Base-by-base conservation (phyloP, 2,329 filamentous ascomycete genomes). In the Neofusicoccum cordaticola region DNA sequence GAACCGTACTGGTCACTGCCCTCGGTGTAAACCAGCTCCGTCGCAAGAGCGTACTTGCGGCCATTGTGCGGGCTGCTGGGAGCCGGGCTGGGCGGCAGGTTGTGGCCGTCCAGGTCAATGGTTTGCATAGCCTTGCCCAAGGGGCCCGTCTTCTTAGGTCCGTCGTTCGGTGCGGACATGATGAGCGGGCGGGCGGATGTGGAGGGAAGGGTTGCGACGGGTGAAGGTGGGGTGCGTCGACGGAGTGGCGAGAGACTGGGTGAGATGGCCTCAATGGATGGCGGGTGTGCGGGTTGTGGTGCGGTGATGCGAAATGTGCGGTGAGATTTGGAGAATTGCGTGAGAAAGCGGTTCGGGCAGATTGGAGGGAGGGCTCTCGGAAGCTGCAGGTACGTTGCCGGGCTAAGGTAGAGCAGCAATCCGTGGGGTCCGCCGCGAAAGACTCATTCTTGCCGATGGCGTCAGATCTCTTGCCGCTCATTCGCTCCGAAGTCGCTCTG, bases 1-100 rank as follows among this genome's bases (percentile, higher is more conserved):
- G 95, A 87, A 74, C 96, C 96, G 83, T 98, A 97, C 82, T 99
- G 95, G 79, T 99, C 95, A 79, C 90, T 95, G 76, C 90, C 88
- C 72, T 99, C 95, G 60, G 94, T 98, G 78, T 94, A 98, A 66
- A 99, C 95, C 68, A 99, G 83, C 80, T 99, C 95, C 4, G 95
- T 99, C 65, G 94, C 94, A 67, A 99, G 86, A 51, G 93, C 93
- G 80, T 98, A 99, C 70, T 92, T 91, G 69, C 90, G 88, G 68
- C 92, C 93, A 74, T 89, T 90, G 74, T 89, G 86, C 27, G 95
- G 95, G 74, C 90, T 97, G 15, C 94, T 98, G 2, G 94, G 93
- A 27, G 95, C 92, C 1, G 95, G 95, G 7, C 95, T 97, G 19
- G 76, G 76, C 12, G 76, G 76, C 47, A 78, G 70, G 65, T 78